Conservation (phyloP, 2,329 filamentous ascomycete species). For the Cordyceps cateniannulata region DNA sequence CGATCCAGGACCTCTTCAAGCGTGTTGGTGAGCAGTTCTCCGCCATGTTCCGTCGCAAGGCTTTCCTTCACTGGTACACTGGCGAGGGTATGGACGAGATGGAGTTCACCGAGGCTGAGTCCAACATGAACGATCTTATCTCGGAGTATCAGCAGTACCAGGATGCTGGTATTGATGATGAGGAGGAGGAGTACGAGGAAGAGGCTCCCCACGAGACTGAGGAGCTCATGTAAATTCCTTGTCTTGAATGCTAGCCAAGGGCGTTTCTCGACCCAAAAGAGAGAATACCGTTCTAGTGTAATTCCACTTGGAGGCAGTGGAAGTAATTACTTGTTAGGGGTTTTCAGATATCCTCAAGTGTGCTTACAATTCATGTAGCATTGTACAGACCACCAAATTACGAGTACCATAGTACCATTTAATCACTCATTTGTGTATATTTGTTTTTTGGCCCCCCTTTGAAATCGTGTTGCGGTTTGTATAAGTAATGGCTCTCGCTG, state of each 20-base stretch:
- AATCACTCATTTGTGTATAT: constrained; percentile 4
- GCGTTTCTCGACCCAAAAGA: neutral
- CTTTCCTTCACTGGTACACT: constrained; percentile 99
- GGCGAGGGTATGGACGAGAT: constrained; percentile 99
- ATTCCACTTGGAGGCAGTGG: constrained; percentile 21
- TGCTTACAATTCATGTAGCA: constrained; percentile 25
- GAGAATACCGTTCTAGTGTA: constrained; percentile 8
- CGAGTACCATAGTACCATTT: constrained; percentile 26
- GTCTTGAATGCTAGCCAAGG: constrained; percentile 4
- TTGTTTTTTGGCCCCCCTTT: too few species aligned
- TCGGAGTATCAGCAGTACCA: constrained; percentile 99
- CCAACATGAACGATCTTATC: constrained; percentile 99
- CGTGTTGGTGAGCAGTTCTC: constrained; percentile 99
- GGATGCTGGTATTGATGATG: constrained; percentile 95
- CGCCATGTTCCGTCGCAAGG: constrained; percentile 99
- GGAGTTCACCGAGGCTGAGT: constrained; percentile 99
- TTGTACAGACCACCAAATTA: constrained; percentile 25
- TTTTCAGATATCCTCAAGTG: constrained; percentile 35
- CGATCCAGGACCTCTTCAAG: constrained; percentile 99
- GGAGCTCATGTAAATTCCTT: constrained; percentile 30
- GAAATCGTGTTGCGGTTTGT: neutral
- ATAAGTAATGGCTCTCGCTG: constrained; percentile 3
- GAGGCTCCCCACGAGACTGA: constrained; percentile 62
- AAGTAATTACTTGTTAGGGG: constrained; percentile 27
- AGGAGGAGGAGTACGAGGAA: constrained; percentile 49